A percentile compares a stretch with the other conserved stretches of the same genome.
Conservation (phyloP, 305 asterid genomes). For the Euphrasia arctica region DNA sequence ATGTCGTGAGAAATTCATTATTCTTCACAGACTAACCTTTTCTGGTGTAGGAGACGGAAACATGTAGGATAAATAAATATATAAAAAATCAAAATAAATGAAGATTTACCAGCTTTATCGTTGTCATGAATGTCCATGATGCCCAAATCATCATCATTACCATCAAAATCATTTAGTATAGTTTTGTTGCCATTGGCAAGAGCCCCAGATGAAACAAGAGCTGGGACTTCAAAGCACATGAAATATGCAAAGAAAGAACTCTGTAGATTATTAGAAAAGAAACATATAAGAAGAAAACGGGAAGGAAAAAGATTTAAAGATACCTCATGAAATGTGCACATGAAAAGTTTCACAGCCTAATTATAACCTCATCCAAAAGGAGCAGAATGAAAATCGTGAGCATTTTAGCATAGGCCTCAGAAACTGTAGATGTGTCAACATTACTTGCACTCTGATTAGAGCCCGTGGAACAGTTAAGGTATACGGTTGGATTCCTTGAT, state of each 20-base stretch:
- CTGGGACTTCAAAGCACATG: slow-evolving; percentile 97
- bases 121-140: slow-evolving; percentile 66
- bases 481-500: slow-evolving; percentile 67
- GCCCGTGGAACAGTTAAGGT: slow-evolving; percentile 83
- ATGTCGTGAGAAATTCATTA: too few species aligned
- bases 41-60: slow-evolving; percentile 41
- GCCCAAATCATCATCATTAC: slow-evolving; percentile 70
- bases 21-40: slow-evolving; percentile 60
- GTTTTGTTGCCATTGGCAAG: slow-evolving; percentile 44
- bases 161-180: slow-evolving; percentile 38
- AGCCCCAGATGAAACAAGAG: slow-evolving; percentile 75
- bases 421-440: slow-evolving; percentile 79
- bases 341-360: slow-evolving; percentile 34
- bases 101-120: slow-evolving; percentile 47
- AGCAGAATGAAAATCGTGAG: slow-evolving; percentile 89
- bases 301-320: slow-evolving; percentile 15
- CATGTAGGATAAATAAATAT: neutral
- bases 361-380: slow-evolving; percentile 88
- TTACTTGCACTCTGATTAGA: slow-evolving; percentile 58
- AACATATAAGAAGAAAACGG: slow-evolving; percentile 14
- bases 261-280: slow-evolving; percentile 44
- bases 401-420: slow-evolving; percentile 90
- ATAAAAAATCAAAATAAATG: neutral
- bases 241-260: slow-evolving; percentile 94
- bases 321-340: slow-evolving; percentile 90